phyloP scores from a whole-genome alignment of 2,329 filamentous ascomycete species.

The Ophiostoma montium region DNA sequence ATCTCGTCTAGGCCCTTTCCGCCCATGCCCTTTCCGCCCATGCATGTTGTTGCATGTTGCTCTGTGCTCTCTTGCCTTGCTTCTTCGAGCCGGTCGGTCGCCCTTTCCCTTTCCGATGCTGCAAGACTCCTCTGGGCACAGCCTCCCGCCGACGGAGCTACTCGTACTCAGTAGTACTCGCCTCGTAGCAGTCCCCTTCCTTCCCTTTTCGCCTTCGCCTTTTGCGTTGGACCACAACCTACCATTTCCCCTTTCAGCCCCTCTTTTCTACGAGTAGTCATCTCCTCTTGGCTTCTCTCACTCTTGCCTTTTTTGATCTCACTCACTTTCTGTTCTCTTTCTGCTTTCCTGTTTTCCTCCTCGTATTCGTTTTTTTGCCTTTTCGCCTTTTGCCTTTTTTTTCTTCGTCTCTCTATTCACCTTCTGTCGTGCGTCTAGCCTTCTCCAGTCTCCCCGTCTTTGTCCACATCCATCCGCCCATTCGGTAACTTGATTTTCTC shows the following conservation, averaged over 20 bases:
- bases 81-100: not conserved
- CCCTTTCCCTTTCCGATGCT: not conserved
- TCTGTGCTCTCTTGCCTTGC: not conserved
- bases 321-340: not conserved
- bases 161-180: no score
- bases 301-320: not conserved
- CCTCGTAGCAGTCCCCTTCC: not conserved
- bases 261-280: not conserved
- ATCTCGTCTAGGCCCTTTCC: slow-evolving; percentile 7
- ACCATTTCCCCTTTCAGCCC: not conserved
- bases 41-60: not conserved
- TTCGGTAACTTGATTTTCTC: not conserved
- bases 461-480: not conserved
- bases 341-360: not conserved
- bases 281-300: not conserved
- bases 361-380: not conserved
- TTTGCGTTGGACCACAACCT: not conserved
- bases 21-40: not conserved
- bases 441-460: not conserved
- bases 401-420: not conserved
- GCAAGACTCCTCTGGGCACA: not conserved
- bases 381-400: not conserved
- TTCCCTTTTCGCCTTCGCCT: not conserved
- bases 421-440: not conserved
- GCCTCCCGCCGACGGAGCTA: no score